phyloP scores from a whole-genome alignment of 768 basidiomycete genomes.

The Kwoniella sp. region DNA sequence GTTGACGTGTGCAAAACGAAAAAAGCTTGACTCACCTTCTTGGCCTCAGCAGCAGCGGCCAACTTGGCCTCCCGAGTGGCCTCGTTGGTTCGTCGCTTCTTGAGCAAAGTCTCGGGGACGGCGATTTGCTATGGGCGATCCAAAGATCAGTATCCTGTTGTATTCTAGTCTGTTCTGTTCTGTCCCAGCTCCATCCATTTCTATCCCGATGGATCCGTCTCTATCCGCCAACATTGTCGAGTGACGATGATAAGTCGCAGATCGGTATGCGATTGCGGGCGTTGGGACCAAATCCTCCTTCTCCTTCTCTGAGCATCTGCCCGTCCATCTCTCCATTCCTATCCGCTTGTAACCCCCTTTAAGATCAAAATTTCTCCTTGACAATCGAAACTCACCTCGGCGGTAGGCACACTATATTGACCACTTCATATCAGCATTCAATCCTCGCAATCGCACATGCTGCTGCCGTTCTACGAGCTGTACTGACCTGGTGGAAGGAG shows the following conservation, averaged over 20 bases:
- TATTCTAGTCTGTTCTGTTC: conserved; percentile 10
- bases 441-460: background rate
- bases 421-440: conserved; percentile 7
- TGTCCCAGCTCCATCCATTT: background rate
- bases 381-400: conserved; percentile 45
- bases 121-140: conserved; percentile 63
- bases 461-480: background rate
- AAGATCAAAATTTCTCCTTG: conserved; percentile 4
- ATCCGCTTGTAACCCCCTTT: conserved; percentile 6
- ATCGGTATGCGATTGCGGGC: too few relatives aligned
- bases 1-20: background rate
- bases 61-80: conserved; percentile 93
- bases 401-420: conserved; percentile 40
- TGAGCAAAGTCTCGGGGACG: conserved; percentile 99
- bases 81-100: conserved; percentile 98
- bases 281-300: background rate
- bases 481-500: conserved; percentile 52
- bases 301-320: background rate
- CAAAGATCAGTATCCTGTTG: conserved; percentile 16
- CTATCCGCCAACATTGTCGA: too few relatives aligned
- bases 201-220: too few relatives aligned
- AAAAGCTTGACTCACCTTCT: conserved; percentile 69
- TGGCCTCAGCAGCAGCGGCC: conserved; percentile 76
- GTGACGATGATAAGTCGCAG: too few relatives aligned
- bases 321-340: conserved; percentile 8